These are phyloP conservation scores for Gnomoniopsis sp. DNA, from an alignment of 2,329 filamentous ascomycete genomes.

Conservation along the genomic window DNA sequence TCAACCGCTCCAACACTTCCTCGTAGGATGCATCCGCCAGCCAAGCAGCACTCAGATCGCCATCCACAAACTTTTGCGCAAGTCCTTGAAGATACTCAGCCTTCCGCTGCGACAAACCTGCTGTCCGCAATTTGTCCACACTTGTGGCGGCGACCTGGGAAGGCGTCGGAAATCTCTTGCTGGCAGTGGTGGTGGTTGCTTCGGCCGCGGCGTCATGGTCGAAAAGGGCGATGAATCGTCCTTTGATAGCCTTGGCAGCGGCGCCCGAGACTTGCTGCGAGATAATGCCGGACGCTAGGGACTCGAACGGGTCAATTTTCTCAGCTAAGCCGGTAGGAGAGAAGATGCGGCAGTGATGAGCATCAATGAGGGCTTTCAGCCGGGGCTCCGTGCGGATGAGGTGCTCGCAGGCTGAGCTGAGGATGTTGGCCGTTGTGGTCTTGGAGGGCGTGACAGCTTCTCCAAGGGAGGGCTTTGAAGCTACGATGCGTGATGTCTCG, in stretches of 20 bases:
- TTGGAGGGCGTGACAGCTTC: conserved; percentile 30
- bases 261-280: conserved; percentile 95
- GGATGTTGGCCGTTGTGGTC: conserved; percentile 66
- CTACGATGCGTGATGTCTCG: conserved; percentile 56
- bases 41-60: conserved; percentile 73
- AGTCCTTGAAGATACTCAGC: conserved; percentile 91
- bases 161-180: conserved; percentile 66
- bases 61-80: conserved; percentile 72
- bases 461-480: conserved; percentile 16
- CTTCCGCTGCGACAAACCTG: conserved; percentile 89
- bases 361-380: conserved; percentile 68
- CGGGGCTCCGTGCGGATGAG: conserved; percentile 70
- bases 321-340: conserved; percentile 79
- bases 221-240: conserved; percentile 78
- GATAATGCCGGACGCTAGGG: conserved; percentile 82
- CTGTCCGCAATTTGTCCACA: conserved; percentile 70
- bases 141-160: conserved; percentile 63
- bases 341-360: conserved; percentile 75
- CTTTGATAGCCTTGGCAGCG: conserved; percentile 84
- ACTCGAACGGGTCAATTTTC: conserved; percentile 82
- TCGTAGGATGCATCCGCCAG: conserved; percentile 79
- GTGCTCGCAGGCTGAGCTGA: conserved; percentile 73
- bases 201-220: conserved; percentile 31
- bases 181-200: conserved; percentile 6
- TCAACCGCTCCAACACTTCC: conserved; percentile 76